A percentile compares a stretch with the other conserved stretches of the same genome.
These are phyloP conservation scores for Talaromyces islandicus DNA, from an alignment of 2,329 filamentous ascomycete species.

Conservation along the genomic window DNA sequence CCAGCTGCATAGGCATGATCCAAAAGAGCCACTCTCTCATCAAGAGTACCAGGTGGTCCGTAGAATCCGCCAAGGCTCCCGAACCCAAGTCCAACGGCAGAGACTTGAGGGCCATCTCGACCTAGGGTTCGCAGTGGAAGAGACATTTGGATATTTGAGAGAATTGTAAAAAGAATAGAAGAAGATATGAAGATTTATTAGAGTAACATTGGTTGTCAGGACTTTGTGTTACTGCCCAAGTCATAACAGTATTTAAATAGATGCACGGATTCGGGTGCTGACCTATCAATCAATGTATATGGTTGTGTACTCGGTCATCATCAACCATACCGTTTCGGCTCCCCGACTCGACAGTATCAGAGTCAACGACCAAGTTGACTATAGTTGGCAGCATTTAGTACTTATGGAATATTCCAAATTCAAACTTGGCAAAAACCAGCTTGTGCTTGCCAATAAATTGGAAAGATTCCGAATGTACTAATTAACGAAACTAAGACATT, in stretches of 20 bases:
- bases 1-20: slow-evolving; percentile 20
- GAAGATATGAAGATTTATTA: neutral
- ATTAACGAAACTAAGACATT: no score
- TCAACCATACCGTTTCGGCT: neutral
- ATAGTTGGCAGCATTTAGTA: neutral
- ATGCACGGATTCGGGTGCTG: neutral
- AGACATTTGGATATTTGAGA: neutral
- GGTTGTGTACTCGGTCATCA: neutral
- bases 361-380: neutral
- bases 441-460: neutral
- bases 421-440: neutral
- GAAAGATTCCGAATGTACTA: neutral
- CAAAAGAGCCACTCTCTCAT: slow-evolving; percentile 42
- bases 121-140: slow-evolving; percentile 14
- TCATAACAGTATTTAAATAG: no score
- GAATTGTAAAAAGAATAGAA: neutral
- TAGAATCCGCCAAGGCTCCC: slow-evolving; percentile 37
- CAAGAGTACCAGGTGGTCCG: slow-evolving; percentile 40
- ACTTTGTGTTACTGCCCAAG: neutral
- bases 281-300: no score
- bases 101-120: slow-evolving; percentile 25
- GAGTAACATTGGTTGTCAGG: neutral
- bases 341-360: neutral
- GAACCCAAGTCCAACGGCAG: slow-evolving; percentile 19
- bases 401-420: neutral